These are phyloP conservation scores for Teunomyces gatunensis DNA, from an alignment of 805 yeast species.

Conservation along the genomic window DNA sequence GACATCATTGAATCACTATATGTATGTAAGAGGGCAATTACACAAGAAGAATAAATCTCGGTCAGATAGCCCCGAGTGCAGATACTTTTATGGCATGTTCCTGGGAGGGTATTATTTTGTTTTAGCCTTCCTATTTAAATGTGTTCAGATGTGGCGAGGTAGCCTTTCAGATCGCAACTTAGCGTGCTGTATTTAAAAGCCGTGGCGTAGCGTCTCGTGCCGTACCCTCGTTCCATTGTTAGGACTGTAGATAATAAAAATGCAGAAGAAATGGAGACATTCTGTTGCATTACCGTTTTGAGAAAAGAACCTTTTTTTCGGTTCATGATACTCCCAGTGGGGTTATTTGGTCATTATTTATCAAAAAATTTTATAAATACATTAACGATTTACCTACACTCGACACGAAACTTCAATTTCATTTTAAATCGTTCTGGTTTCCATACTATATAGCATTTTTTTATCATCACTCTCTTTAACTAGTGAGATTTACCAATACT, in stretches of 20 bases:
- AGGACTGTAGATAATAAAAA: not conserved
- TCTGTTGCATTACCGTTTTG: slow-evolving; percentile 3
- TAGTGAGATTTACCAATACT: not conserved
- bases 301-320: slow-evolving; percentile 1
- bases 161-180: too few relatives aligned
- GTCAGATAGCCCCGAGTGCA: not conserved
- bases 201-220: not conserved
- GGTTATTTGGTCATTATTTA: slow-evolving; percentile 3
- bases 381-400: not conserved
- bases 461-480: not conserved
- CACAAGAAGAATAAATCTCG: not conserved
- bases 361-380: slow-evolving; percentile 1
- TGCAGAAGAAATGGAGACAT: not conserved
- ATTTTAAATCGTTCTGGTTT: not conserved
- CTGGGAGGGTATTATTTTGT: too few relatives aligned
- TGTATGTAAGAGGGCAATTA: not conserved
- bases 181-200: too few relatives aligned
- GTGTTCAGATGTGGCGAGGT: too few relatives aligned
- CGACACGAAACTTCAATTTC: not conserved
- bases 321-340: slow-evolving; percentile 1
- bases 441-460: not conserved
- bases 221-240: not conserved
- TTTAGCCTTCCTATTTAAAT: too few relatives aligned
- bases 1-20: too few relatives aligned
- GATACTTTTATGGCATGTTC: not conserved